Evolutionary conservation across 805 yeast genomes (phyloP).

Genomic region (Monosporozyma aquatica): DNA sequence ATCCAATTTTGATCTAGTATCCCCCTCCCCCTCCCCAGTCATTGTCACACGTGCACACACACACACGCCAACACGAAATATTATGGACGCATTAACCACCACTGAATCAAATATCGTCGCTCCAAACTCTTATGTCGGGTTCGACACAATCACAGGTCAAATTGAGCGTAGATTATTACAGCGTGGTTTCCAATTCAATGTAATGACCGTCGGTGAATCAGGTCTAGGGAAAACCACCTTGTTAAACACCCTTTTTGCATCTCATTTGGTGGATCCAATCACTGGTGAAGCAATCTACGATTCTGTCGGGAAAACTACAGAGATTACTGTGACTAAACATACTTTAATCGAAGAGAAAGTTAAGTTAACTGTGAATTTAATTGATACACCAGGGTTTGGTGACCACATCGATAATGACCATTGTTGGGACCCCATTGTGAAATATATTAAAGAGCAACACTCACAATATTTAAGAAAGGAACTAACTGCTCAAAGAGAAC

Average conservation of each 20-base stretch:
- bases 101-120: background rate
- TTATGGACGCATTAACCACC: background rate
- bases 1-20: too few relatives aligned
- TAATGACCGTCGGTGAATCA: constrained; percentile 88
- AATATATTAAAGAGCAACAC: constrained; percentile 92
- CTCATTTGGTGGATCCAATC: constrained; percentile 59
- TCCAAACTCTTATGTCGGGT: constrained; percentile 83
- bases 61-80: background rate
- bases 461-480: constrained; percentile 85
- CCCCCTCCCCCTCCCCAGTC: too few relatives aligned
- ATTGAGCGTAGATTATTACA: constrained; percentile 87
- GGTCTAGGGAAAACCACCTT: constrained; percentile 93
- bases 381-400: constrained; percentile 97
- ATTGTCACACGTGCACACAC: background rate
- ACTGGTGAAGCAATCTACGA: constrained; percentile 47
- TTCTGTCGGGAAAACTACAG: constrained; percentile 57
- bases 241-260: constrained; percentile 80
- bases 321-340: constrained; percentile 64
- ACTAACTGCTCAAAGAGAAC: constrained; percentile 88
- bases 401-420: constrained; percentile 92
- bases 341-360: constrained; percentile 79
- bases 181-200: constrained; percentile 87
- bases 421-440: constrained; percentile 94
- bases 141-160: constrained; percentile 91
- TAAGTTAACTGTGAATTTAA: constrained; percentile 71